These are phyloP conservation scores for Plasmodium gallinaceum DNA, from an alignment of 169 alveolate species.

Conservation along the genomic window DNA sequence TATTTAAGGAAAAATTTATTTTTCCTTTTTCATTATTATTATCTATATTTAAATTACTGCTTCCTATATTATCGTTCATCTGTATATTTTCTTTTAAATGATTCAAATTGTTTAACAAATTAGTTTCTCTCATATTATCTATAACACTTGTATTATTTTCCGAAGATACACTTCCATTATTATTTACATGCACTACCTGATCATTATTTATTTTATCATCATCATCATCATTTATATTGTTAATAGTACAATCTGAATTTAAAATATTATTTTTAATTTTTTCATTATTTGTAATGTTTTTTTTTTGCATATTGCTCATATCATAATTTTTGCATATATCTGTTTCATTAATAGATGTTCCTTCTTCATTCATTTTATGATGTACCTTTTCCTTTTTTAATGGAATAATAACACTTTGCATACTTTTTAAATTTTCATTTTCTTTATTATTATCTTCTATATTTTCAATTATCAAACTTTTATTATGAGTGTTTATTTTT, in stretches of 20 bases:
- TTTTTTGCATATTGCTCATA: not conserved
- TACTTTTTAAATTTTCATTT: too few relatives aligned
- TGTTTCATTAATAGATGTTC: not conserved
- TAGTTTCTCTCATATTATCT: too few relatives aligned
- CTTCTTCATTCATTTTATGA: not conserved
- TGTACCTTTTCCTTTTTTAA: conserved; percentile 2
- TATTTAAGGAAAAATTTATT: too few relatives aligned
- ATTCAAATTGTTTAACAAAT: too few relatives aligned
- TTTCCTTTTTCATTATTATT: not conserved
- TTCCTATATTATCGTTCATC: not conserved
- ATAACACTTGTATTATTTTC: not conserved
- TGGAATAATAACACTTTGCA: too few relatives aligned
- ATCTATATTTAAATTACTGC: not conserved
- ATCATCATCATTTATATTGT: not conserved
- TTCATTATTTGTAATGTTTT: not conserved
- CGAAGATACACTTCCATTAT: not conserved
- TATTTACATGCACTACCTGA: not conserved
- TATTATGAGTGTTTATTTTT: too few relatives aligned
- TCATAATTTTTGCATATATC: not conserved
- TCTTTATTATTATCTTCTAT: too few relatives aligned
- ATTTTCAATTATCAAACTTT: too few relatives aligned
- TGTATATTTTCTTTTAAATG: not conserved
- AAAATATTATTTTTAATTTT: not conserved
- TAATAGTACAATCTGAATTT: too few relatives aligned
- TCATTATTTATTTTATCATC: not conserved